phyloP scores from a whole-genome alignment of 257 asterid species.

The Solanum chilense region DNA sequence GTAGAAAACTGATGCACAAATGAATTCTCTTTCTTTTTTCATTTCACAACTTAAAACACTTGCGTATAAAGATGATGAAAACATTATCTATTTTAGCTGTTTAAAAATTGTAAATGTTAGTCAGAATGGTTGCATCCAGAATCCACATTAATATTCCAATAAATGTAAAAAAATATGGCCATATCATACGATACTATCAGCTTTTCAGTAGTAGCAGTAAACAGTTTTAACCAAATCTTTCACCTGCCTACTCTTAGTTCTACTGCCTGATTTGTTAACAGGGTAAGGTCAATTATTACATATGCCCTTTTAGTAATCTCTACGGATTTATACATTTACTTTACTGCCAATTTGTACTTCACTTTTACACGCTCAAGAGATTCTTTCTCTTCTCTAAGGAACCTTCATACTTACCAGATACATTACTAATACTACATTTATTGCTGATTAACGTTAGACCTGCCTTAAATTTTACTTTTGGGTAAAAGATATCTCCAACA shows the following conservation, averaged over 20 bases:
- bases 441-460: background rate
- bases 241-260: background rate
- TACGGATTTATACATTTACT: slow-evolving; percentile 17
- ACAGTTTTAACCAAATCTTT: slow-evolving; percentile 11
- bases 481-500: background rate
- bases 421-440: background rate
- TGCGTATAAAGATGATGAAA: background rate
- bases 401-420: background rate
- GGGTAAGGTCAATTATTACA: slow-evolving; percentile 6
- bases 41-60: background rate
- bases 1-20: background rate
- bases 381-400: background rate
- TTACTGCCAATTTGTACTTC: background rate
- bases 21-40: background rate
- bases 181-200: background rate
- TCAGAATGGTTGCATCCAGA: slow-evolving; percentile 3
- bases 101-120: background rate
- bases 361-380: background rate
- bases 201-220: background rate
- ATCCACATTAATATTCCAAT: background rate
- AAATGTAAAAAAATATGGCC: background rate
- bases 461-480: background rate
- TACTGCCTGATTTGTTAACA: slow-evolving; percentile 17
- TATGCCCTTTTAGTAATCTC: slow-evolving; percentile 7
- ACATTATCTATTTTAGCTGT: background rate